phyloP scores from a whole-genome alignment of 2,329 filamentous ascomycete genomes.

The Monascus ruber region DNA sequence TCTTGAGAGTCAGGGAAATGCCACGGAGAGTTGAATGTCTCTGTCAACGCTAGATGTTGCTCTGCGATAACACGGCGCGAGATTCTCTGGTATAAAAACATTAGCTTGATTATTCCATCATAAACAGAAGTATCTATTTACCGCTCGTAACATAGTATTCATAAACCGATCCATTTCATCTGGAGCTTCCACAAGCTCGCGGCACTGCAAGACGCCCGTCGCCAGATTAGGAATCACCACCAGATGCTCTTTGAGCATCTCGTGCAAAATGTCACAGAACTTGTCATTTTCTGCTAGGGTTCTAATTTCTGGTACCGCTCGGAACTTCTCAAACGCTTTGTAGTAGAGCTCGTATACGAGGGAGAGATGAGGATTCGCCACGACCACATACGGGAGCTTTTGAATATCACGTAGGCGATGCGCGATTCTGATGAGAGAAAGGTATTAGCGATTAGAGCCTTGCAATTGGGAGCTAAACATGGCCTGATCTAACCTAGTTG shows the following conservation, averaged over 20 bases:
- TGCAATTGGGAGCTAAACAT: neutral
- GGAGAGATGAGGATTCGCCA: constrained; percentile 88
- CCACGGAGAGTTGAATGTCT: constrained; percentile 84
- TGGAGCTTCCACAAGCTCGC: constrained; percentile 60
- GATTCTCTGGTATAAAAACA: constrained; percentile 53
- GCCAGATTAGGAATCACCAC: constrained; percentile 88
- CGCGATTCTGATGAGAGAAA: constrained; percentile 52
- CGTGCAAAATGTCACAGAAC: constrained; percentile 69
- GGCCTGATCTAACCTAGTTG: constrained; percentile 51
- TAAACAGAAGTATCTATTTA: constrained; percentile 32
- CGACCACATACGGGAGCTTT: constrained; percentile 85
- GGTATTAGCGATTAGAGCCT: constrained; percentile 1
- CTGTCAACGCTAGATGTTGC: constrained; percentile 87
- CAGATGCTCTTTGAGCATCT: constrained; percentile 75
- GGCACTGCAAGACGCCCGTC: constrained; percentile 87
- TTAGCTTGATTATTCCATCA: constrained; percentile 2
- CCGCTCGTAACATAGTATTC: constrained; percentile 82
- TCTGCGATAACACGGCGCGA: constrained; percentile 94
- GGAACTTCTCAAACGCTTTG: constrained; percentile 84
- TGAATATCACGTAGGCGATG: constrained; percentile 97
- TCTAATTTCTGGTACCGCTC: constrained; percentile 71
- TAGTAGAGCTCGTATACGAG: constrained; percentile 97
- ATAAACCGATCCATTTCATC: constrained; percentile 85
- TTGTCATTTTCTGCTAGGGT: constrained; percentile 79
- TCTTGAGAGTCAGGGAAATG: constrained; percentile 73